Conservation (phyloP, 192 early-diverging fungal genomes). For the Coemansia sp. region DNA sequence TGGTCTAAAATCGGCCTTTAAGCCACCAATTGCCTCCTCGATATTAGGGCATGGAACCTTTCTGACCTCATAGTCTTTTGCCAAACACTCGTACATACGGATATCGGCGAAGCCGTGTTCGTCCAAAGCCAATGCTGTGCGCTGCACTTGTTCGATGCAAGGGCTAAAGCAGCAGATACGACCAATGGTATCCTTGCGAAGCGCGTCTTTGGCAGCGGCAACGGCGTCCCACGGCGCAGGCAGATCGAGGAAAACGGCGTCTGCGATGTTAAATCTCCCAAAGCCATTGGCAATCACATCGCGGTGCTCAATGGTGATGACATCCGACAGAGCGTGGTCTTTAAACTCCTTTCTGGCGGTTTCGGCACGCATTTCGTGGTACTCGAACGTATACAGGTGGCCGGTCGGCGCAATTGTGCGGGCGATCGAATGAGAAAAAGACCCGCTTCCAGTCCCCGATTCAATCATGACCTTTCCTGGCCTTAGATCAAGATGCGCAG, state of each 20-base stretch:
- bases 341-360: conserved; percentile 72
- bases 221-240: conserved; percentile 96
- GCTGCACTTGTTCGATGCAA: conserved; percentile 92
- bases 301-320: conserved; percentile 72
- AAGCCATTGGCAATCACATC: conserved; percentile 83
- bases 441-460: conserved; percentile 93
- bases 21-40: conserved; percentile 58
- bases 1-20: conserved; percentile 35
- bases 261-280: conserved; percentile 64
- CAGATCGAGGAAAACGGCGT: conserved; percentile 93
- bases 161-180: conserved; percentile 94
- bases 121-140: conserved; percentile 70
- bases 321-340: conserved; percentile 65
- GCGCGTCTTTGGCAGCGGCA: conserved; percentile 74
- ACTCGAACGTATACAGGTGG: conserved; percentile 92
- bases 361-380: conserved; percentile 74
- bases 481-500: conserved; percentile 72
- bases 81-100: conserved; percentile 90
- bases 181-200: conserved; percentile 76
- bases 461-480: conserved; percentile 87
- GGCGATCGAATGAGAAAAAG: conserved; percentile 93
- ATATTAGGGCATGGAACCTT: conserved; percentile 63
- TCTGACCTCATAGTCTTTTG: conserved; percentile 72
- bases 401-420: conserved; percentile 84
- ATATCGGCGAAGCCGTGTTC: conserved; percentile 88